Evolutionary conservation across 2,329 filamentous ascomycete genomes (phyloP).

Genomic region (Xylaria hypoxylon): DNA sequence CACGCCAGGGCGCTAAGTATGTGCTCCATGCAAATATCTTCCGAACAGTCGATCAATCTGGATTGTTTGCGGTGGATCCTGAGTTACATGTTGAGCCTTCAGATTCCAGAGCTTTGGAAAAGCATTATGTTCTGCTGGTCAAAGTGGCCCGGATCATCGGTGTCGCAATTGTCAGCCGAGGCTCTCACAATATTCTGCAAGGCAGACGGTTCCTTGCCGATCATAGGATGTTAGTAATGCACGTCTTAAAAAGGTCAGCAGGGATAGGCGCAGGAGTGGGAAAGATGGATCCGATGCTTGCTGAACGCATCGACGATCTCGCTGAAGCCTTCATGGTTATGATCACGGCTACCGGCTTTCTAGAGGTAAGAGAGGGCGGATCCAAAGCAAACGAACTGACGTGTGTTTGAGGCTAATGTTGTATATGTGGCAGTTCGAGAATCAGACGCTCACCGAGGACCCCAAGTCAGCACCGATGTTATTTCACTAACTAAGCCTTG

Average conservation of each 20-base stretch:
- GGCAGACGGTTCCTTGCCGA: slow-evolving; percentile 83
- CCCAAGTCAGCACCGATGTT: slow-evolving; percentile 39
- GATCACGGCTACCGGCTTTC: slow-evolving; percentile 83
- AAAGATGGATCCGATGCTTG: slow-evolving; percentile 57
- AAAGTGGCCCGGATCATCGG: slow-evolving; percentile 84
- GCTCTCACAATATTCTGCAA: slow-evolving; percentile 83
- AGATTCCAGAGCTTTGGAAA: slow-evolving; percentile 76
- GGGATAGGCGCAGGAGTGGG: slow-evolving; percentile 72
- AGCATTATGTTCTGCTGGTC: slow-evolving; percentile 86
- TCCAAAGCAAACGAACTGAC: not conserved
- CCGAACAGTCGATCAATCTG: slow-evolving; percentile 80
- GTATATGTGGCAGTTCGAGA: slow-evolving; percentile 46
- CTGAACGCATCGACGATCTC: slow-evolving; percentile 77
- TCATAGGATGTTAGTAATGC: slow-evolving; percentile 85
- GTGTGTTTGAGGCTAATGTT: slow-evolving; percentile 35
- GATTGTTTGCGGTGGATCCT: slow-evolving; percentile 89
- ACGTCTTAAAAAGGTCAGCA: slow-evolving; percentile 89
- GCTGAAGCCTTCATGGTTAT: slow-evolving; percentile 88
- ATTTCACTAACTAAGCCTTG: slow-evolving; percentile 44
- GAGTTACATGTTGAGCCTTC: slow-evolving; percentile 86
- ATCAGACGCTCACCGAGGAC: slow-evolving; percentile 43
- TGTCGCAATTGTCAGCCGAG: slow-evolving; percentile 82
- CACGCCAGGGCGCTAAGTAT: slow-evolving; percentile 82
- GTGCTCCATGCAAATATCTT: slow-evolving; percentile 93
- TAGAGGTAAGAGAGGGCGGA: slow-evolving; percentile 71